Conservation (phyloP, 768 basidiomycete species). For the Psilocybe sp. region DNA sequence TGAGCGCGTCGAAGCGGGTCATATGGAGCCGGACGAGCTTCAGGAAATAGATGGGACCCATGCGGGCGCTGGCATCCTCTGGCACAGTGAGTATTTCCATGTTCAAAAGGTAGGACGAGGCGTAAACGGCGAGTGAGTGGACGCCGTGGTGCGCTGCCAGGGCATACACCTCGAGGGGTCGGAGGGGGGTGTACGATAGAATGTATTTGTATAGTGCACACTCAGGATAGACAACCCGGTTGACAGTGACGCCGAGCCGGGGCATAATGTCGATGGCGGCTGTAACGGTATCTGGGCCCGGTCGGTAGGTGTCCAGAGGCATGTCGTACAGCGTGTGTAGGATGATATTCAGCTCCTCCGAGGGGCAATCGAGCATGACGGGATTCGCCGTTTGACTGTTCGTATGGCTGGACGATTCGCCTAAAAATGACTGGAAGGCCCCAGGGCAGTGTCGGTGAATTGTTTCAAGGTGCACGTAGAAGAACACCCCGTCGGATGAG, state of each 20-base stretch:
- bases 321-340: constrained; percentile 13
- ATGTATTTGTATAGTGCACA: constrained; percentile 7
- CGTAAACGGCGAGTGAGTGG: constrained; percentile 6
- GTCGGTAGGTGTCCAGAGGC: constrained; percentile 3
- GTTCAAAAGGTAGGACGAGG: constrained; percentile 9
- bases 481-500: constrained; percentile 14
- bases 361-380: constrained; percentile 7
- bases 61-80: constrained; percentile 9
- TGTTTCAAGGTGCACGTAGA: constrained; percentile 9
- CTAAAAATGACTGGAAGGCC: constrained; percentile 9
- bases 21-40: constrained; percentile 9
- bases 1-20: constrained; percentile 2
- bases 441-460: constrained; percentile 4
- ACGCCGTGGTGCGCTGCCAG: constrained; percentile 12
- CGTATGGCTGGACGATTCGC: not conserved
- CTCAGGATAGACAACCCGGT: not conserved
- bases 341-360: constrained; percentile 9
- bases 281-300: constrained; percentile 4
- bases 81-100: constrained; percentile 7
- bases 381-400: not conserved
- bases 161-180: constrained; percentile 11
- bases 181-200: constrained; percentile 8
- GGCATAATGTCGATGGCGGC: constrained; percentile 13
- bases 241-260: constrained; percentile 6
- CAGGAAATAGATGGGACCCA: constrained; percentile 9